Percentiles rank a stretch among this genome's conserved stretches.
These are phyloP conservation scores for Alternaria brassicae DNA, from an alignment of 2,329 filamentous ascomycete genomes.

Conservation along the genomic window DNA sequence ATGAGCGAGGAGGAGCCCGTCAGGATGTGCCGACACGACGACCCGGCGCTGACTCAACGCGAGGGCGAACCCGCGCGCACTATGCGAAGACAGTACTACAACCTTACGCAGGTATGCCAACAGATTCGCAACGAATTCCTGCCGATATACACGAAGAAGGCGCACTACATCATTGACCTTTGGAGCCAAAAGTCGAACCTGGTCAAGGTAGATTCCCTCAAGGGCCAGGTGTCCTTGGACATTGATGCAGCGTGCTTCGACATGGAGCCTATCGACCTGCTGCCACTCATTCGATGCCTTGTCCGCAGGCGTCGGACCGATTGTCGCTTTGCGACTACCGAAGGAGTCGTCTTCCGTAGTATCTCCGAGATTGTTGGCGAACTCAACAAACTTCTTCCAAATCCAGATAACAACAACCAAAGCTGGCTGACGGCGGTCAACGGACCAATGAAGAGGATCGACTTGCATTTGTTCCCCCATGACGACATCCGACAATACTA, in stretches of 20 bases:
- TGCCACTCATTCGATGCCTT: constrained; percentile 18
- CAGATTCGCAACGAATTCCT: constrained; percentile 37
- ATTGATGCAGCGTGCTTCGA: constrained; percentile 26
- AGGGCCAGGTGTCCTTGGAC: constrained; percentile 32
- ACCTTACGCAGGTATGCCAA: constrained; percentile 35
- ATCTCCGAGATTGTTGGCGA: constrained; percentile 20
- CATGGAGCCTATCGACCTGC: constrained; percentile 23
- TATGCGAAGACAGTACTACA: constrained; percentile 11
- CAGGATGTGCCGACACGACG: constrained; percentile 21
- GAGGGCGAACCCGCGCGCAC: constrained; percentile 5
- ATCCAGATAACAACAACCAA: constrained; percentile 8
- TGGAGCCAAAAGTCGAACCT: constrained; percentile 14
- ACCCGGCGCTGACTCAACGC: constrained; percentile 11
- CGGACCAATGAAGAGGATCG: constrained; percentile 22
- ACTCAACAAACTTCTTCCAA: constrained; percentile 21
- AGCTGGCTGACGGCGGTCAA: constrained; percentile 16
- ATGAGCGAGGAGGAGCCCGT: constrained; percentile 19
- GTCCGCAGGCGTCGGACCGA: constrained; percentile 11
- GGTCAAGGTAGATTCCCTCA: constrained; percentile 10
- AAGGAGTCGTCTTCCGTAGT: constrained; percentile 22
- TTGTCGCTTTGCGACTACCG: constrained; percentile 15
- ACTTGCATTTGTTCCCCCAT: constrained; percentile 21
- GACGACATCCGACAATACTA: constrained; percentile 24
- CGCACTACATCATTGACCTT: constrained; percentile 20
- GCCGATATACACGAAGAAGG: constrained; percentile 23